Evolutionary conservation across 2,329 filamentous ascomycete species (phyloP), one percentile per base, ranked within the genome.

Genomic region (Fusarium temperatum): DNA sequence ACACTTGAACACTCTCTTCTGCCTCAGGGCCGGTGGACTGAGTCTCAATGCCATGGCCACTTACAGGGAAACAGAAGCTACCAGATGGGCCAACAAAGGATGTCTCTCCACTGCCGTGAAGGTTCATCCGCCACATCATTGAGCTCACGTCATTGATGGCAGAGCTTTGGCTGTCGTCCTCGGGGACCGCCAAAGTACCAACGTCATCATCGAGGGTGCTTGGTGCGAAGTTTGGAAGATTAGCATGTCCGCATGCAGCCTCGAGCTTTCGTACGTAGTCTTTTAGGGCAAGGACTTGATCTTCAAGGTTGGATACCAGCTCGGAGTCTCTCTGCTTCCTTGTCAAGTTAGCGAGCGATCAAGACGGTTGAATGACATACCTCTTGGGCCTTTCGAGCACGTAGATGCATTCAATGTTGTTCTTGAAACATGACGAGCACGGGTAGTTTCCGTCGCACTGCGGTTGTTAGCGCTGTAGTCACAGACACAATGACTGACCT

Each of bases 51-150:
- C 47, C 15, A 10, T 62, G 59, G 12, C 17, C 11, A 11, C 24
- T 45, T 3, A 54, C 20, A 7, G 59, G 59, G 17, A 62, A 56
- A 2, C 59, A 62, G 24, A 62, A 62, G 15, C 50, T 62, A 5
- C 50, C 59, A 15, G 59, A 62, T 5, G 59, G 59, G 14, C 59
- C 50, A 18, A 62, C 11, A 13, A 62, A 62, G 8, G 59, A 57
- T 20, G 59, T 62, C 26, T 62, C 55, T 17, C 55, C 55, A 1
- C 26, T 42, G 5, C 18, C 55, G 5, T 57, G n/a, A 8, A 57
- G n/a, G 10, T 44, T 57, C 55, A 57, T 57, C 24, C 59, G 48
- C 59, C 59, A 56, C 59, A 56, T 55, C 59, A 55, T 62, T 5
- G 48, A 44, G 38, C 59, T 62, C n/a, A 62, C 48, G 0, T 62